Conservation (phyloP, 148 eudicot genomes). For the Dianthus caryophyllus region DNA sequence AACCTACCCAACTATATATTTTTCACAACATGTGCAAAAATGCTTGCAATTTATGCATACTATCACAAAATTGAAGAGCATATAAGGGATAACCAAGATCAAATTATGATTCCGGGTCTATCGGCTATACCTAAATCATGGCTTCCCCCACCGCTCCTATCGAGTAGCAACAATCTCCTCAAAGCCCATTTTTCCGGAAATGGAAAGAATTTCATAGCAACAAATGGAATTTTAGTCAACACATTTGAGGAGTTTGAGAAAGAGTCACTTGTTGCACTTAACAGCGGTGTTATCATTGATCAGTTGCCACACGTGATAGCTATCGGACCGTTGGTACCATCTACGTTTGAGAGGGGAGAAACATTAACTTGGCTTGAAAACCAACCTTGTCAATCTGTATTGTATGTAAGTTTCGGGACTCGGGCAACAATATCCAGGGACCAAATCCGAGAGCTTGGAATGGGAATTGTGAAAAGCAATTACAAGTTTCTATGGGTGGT, state of each 20-base stretch:
- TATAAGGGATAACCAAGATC: conserved; percentile 1
- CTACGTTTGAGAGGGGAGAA: conserved; percentile 14
- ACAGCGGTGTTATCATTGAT: conserved; percentile 12
- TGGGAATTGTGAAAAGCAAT: conserved; percentile 31
- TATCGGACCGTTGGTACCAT: conserved; percentile 17
- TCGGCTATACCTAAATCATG: conserved; percentile 20
- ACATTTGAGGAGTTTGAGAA: conserved; percentile 23
- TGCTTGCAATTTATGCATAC: conserved; percentile 23
- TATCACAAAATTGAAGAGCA: conserved; percentile 18
- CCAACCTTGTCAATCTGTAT: conserved; percentile 27
- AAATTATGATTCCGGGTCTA: conserved; percentile 8
- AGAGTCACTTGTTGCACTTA: conserved; percentile 18
- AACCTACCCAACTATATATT: conserved; percentile 23
- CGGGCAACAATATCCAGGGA: conserved; percentile 39
- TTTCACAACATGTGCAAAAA: conserved; percentile 25
- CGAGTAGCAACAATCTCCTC: conserved; percentile 13
- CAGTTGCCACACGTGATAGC: conserved; percentile 20
- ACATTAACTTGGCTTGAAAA: conserved; percentile 30
- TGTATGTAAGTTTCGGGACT: conserved; percentile 46
- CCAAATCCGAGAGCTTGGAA: conserved; percentile 35
- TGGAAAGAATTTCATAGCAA: conserved; percentile 11
- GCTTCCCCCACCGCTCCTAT: conserved; percentile 22
- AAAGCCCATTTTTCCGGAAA: conserved; percentile 22
- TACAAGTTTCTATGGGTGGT: conserved; percentile 44
- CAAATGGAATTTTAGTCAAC: conserved; percentile 24